These are phyloP conservation scores for Rhizophagus prolifer DNA, from an alignment of 192 early-diverging fungal species.

Conservation along the genomic window DNA sequence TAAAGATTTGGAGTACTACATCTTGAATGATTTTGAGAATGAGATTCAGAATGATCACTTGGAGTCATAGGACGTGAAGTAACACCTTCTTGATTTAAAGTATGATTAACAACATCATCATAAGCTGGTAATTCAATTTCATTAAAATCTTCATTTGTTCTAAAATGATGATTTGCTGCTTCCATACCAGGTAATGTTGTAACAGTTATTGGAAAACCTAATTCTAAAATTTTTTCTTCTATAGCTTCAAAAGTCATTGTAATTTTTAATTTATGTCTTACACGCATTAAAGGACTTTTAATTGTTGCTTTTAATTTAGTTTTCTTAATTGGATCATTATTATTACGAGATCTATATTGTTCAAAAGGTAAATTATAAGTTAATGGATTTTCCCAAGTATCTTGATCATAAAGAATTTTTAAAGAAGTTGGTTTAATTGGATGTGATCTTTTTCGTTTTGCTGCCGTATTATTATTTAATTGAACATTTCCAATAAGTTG, in stretches of 20 bases:
- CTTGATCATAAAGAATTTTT: slow-evolving; percentile 7
- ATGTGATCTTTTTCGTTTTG: slow-evolving; percentile 23
- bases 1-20: neutral
- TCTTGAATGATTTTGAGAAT: slow-evolving; percentile 8
- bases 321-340: neutral
- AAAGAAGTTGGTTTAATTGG: slow-evolving; percentile 26
- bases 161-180: neutral
- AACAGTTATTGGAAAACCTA: slow-evolving; percentile 20
- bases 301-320: slow-evolving; percentile 14
- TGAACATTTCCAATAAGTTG: slow-evolving; percentile 27
- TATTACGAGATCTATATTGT: neutral
- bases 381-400: slow-evolving; percentile 27
- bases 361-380: slow-evolving; percentile 27
- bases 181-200: slow-evolving; percentile 17
- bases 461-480: slow-evolving; percentile 1
- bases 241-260: slow-evolving; percentile 10
- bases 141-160: neutral
- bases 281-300: slow-evolving; percentile 24
- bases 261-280: slow-evolving; percentile 24
- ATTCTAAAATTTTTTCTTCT: slow-evolving; percentile 12
- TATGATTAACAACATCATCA: slow-evolving; percentile 24
- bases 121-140: slow-evolving; percentile 21
- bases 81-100: neutral
- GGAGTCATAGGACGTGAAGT: neutral
- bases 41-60: neutral